A percentile compares a stretch with the other conserved stretches of the same genome.
Evolutionary conservation across 192 early-diverging fungal species (phyloP).

Genomic region (Entomortierella parvispora): DNA sequence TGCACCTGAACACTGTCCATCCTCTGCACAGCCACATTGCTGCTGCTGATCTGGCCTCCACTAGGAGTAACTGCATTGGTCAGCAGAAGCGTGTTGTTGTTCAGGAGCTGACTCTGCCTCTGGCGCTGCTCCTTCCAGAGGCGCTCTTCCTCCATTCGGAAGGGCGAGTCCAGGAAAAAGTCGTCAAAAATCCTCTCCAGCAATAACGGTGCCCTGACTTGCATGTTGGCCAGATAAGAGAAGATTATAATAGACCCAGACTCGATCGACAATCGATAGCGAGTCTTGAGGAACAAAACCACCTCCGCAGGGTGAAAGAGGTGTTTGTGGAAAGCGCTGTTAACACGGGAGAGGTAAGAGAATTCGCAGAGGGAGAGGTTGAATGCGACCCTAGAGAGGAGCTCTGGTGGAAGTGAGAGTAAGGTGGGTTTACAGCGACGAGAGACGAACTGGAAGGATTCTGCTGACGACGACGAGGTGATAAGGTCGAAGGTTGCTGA

Average conservation of each 20-base stretch:
- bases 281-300: conserved; percentile 47
- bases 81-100: conserved; percentile 5
- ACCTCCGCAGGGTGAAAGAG: conserved; percentile 52
- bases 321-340: conserved; percentile 20
- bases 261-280: conserved; percentile 50
- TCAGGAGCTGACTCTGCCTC: conserved; percentile 10
- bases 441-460: conserved; percentile 9
- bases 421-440: conserved; percentile 29
- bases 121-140: conserved; percentile 3
- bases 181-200: conserved; percentile 57
- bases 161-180: conserved; percentile 49
- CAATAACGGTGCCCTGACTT: conserved; percentile 42
- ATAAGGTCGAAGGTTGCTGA: not conserved
- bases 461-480: not conserved
- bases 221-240: conserved; percentile 55
- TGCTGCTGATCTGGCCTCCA: not conserved
- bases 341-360: conserved; percentile 47
- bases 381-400: conserved; percentile 41
- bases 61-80: conserved; percentile 1
- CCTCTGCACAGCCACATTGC: conserved; percentile 3
- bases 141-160: conserved; percentile 22
- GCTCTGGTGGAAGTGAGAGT: conserved; percentile 39
- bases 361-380: conserved; percentile 44
- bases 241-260: conserved; percentile 56
- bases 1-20: conserved; percentile 20